Conservation (phyloP, 116 monocot species). For the Iris pallida region DNA sequence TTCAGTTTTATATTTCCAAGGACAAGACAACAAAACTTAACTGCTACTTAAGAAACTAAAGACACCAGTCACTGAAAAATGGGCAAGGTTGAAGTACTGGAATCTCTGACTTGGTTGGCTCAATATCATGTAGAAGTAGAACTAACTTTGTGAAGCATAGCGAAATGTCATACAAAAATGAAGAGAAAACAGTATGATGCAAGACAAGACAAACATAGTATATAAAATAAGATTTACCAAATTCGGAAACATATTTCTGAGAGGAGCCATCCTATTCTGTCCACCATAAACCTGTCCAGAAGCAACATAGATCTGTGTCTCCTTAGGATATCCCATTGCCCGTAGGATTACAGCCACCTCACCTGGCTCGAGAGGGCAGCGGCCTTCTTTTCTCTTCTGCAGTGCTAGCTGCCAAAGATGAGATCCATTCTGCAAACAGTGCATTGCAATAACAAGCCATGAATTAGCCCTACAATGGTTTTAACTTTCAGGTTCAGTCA, state of each 20-base stretch:
- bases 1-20: too few species aligned
- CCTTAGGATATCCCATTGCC: slow-evolving; percentile 95
- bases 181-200: background rate
- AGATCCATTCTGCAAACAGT: slow-evolving; percentile 76
- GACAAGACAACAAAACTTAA: too few species aligned
- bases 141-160: too few species aligned
- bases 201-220: background rate
- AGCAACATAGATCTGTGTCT: slow-evolving; percentile 99
- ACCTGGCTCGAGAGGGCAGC: slow-evolving; percentile 96
- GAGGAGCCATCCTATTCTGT: slow-evolving; percentile 83
- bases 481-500: background rate
- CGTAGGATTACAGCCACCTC: slow-evolving; percentile 89
- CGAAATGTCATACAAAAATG: too few species aligned
- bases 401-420: slow-evolving; percentile 90
- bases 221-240: slow-evolving; percentile 42
- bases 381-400: slow-evolving; percentile 93
- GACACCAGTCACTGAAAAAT: too few species aligned
- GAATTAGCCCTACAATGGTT: slow-evolving; percentile 4
- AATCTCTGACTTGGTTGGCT: too few species aligned
- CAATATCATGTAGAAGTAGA: too few species aligned
- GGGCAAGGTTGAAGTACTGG: too few species aligned
- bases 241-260: slow-evolving; percentile 96
- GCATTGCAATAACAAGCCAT: background rate
- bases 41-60: too few species aligned
- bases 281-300: slow-evolving; percentile 98